Evolutionary conservation across 768 basidiomycete species (phyloP), one percentile per base, ranked within the genome.

Genomic region (Termitomyces sp.): DNA sequence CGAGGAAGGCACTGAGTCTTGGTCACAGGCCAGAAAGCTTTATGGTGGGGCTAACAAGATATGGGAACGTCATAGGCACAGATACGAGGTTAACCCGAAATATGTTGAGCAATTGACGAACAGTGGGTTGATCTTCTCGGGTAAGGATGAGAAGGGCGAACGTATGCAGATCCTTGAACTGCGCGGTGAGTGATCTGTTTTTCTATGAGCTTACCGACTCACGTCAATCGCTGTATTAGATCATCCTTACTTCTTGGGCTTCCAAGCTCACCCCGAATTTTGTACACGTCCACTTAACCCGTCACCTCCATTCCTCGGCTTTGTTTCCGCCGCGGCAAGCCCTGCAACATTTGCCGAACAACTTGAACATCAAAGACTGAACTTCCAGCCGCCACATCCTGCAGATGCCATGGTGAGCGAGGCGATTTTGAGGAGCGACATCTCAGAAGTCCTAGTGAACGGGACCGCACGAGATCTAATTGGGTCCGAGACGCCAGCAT

Each of bases 181-280:
- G 40, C 79, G 75, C 60, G 84, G 92, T 93, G 58, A 53, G 86
- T 80, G 31, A 27, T 40, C 38, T 29, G 23, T 40, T 42, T 48
- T 41, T 49, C 35, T 22, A 20, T n/a, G n/a, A 11, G 15, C 7
- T 45, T 39, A 5, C 13, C 40, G n/a, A 7, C 18, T 35, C 7
- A 22, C 2, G 9, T 44, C 7, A 15, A 40, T 11, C 40, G 22
- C 16, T 41, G n/a, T 7, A 27, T 22, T 25, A 92, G 95, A 91
- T 61, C 97, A 99, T 70, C 91, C 94, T 2, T 99, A 84, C 78
- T 98, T 95, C 67, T 74, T 96, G 41, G 97, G 85, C 22, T 77
- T 99, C 41, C 97, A 99, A 74, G 92, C 97, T 1, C 97, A 99
- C 65, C 97, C 97, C 0, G 97, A 99, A 71, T 95, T 99, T 75